Evolutionary conservation across 805 yeast genomes (phyloP), one percentile per base, ranked within the genome.

Genomic region (Dipodascopsis uninucleata): DNA sequence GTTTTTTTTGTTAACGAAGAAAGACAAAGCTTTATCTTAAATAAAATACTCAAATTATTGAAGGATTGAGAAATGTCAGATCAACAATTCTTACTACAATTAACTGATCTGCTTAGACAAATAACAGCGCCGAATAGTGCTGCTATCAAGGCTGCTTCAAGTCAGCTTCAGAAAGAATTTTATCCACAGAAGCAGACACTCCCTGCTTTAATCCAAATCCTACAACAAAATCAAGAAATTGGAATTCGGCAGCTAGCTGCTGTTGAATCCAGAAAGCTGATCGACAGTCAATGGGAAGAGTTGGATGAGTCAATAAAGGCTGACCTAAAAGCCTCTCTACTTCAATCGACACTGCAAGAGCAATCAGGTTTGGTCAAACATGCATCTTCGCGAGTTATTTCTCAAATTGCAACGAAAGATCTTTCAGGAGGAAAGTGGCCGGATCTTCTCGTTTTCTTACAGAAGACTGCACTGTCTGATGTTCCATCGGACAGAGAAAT

Each of bases 231-330:
- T 56, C 68, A 74, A 31, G 81, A 81, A 58, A 82, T 77, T 53
- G 85, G 84, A 59, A 64, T 89, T 57, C 83, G 85, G 60, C 95
- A 88, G 67, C 74, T 93, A 51, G 94, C 97, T n/a, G 94, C 96
- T 51, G 96, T 93, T 52, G 98, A 93, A 70, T 87, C 89, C 31
- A 80, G 96, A 69, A 93, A 93, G 66, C 76, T 84, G 61, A 78
- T 89, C 31, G 61, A 73, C 41, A 71, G 74, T 54, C 80, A 79
- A 61, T 93, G 97, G 97, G 61, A 57, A 21, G 56, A 46, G 14
- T 33, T 49, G 10, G 47, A 41, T 17, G 77, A 64, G 18, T 51
- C 71, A 5, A 23, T 52, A 17, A 79, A 81, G 66, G 70, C 72
- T 32, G 74, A 74, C 45, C 80, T 93, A 62, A 80, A 85, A 62